Conservation (phyloP, 495 filamentous ascomycete species). For the Filosporella fistucella region DNA sequence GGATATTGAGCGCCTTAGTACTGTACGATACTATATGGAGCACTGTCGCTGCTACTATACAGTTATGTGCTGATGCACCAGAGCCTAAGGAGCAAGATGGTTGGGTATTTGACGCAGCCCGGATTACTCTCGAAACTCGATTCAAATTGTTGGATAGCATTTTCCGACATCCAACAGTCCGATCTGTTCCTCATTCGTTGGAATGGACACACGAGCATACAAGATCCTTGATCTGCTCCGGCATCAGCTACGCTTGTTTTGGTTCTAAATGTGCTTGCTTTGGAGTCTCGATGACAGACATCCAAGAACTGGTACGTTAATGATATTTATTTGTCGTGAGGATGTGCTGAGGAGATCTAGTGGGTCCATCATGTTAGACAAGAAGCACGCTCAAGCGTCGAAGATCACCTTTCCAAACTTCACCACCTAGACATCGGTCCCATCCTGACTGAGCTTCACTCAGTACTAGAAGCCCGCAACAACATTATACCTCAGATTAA, state of each 20-base stretch:
- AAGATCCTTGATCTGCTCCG: not conserved
- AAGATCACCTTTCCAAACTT: not conserved
- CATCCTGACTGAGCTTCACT: not conserved
- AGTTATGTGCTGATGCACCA: slow-evolving; percentile 2
- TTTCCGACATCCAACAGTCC: not conserved
- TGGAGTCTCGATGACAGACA: not conserved
- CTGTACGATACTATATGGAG: slow-evolving; percentile 6
- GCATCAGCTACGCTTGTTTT: not conserved
- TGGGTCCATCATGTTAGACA: not conserved
- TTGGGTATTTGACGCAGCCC: not conserved
- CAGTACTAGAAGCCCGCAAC: not conserved
- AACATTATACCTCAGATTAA: not conserved
- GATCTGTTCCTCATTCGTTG: not conserved
- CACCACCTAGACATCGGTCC: not conserved
- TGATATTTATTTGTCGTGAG: not conserved
- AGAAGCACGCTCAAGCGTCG: not conserved
- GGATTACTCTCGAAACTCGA: not conserved
- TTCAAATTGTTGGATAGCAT: slow-evolving; percentile 4
- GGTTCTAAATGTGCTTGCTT: slow-evolving; percentile 4
- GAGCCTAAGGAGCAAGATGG: not conserved
- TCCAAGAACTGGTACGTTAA: slow-evolving; percentile 3
- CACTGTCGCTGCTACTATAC: slow-evolving; percentile 1
- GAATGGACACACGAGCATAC: not conserved
- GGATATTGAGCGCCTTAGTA: slow-evolving; percentile 3
- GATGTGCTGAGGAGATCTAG: slow-evolving; percentile 1